Base-by-base conservation (phyloP, 2,329 filamentous ascomycete genomes). In the Xylaria hypoxylon region DNA sequence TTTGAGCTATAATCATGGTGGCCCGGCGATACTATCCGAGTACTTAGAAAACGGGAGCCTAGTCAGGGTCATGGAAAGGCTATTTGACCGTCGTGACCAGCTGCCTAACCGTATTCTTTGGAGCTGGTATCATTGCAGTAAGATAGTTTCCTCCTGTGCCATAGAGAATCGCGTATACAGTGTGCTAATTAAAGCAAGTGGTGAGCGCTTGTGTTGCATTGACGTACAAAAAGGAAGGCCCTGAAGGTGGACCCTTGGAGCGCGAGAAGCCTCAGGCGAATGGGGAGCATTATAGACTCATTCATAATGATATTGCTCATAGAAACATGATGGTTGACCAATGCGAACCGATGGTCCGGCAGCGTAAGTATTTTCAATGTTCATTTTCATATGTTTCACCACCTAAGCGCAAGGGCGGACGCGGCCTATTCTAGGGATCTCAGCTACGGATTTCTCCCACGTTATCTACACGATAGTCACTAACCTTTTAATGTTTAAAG, bases 91-190 rank as follows among this genome's bases (percentile, higher is more conserved):
- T 19, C 19, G 22, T 4, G 1, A 57, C 8, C 0, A 2, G 1
- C 5, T 66, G 6, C 67, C 67, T 10, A 68, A 68, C 38, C 59
- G 67, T 31, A 3, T 68, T 13, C 59, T 68, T 1, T 68, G 67
- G 67, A 58, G 47, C 19, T 60, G 44, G 3, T 61, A 55, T 13
- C 44, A 55, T n/a, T 68, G 67, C 38, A 8, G 67, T 68, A 61
- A 58, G 66, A 13, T 28, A 17, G 10, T n/a, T 17, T 15, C n/a
- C 19, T 3, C 24, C 28, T 40, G 1, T 31, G 22, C 31, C 5
- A 0, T 35, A 47, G 22, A 15, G 2, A 15, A 2, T 28, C 13
- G 10, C 19, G 17, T 19, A n/a, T n/a, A 24, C 3, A 2, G 0
- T n/a, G 10, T 59, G 24, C 58, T 68, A 26, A 68, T 26, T 26